Base-by-base conservation (phyloP, 164 flowering plant genomes). In the Piper betle region DNA sequence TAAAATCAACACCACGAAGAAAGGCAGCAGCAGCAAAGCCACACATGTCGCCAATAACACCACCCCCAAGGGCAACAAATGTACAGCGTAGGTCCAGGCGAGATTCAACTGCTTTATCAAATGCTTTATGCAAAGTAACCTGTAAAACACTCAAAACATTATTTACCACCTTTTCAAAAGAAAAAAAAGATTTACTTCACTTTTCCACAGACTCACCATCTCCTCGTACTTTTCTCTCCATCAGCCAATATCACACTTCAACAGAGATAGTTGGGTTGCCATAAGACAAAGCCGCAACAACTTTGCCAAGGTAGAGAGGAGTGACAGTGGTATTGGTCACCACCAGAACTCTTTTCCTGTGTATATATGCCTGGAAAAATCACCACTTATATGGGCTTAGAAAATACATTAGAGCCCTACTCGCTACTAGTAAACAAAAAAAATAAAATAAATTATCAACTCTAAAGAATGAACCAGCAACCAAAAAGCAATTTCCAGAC, bases 1-100 rank as follows among this genome's bases (percentile, higher is more conserved):
- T 86, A 65, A 94, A 94, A 69, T 91, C 88, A 56, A 94, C 97
- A 64, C 99, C 99, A 59, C 99, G 91, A 17, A 94, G 95, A 71
- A 76, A 91, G 57, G 97, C 65, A 50, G 99, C 91, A 64, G 99
- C 99, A 57, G 99, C 99, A 76, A 62, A 94, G 37, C 99, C 99
- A 80, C 97, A 94, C 99, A 94, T 91, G 66, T 94, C 99, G 70
- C 99, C 99, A 60, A 94, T 94, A 20, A 94, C 99, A 57, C 99
- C 99, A 59, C 99, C 99, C 53, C 99, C 99, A 66, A 94, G 96
- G 48, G 99, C 99, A 64, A 94, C 93, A 79, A 94, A 88, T 60
- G 99, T 94, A 57, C 82, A 81, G 13, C 86, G 79, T 11, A 97
- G 72, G 68, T 94, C 99, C 70, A 90, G 65, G 16, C 95, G 77